These are phyloP conservation scores for Suillus cothurnatus DNA, from an alignment of 768 basidiomycete genomes.

Conservation along the genomic window DNA sequence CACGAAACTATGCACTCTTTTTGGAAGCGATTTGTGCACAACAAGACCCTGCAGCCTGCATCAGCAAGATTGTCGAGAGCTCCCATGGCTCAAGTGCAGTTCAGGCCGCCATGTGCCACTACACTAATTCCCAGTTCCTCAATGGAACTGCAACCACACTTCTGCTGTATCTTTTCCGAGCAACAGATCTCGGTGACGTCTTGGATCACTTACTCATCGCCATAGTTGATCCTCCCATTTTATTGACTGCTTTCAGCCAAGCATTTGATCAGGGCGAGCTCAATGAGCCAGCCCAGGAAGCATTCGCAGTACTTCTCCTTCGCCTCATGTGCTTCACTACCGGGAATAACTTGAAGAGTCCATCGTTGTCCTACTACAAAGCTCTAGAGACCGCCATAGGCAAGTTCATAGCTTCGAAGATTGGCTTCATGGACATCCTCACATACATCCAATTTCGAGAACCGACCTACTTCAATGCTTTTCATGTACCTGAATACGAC, in stretches of 20 bases:
- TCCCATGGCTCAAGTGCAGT: constrained; percentile 39
- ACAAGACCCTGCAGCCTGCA: constrained; percentile 38
- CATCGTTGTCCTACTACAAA: constrained; percentile 9
- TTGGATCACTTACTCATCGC: constrained; percentile 40
- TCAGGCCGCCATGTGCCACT: constrained; percentile 43
- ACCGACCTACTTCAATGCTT: constrained; percentile 45
- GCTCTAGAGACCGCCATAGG: constrained; percentile 34
- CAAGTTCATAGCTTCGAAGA: constrained; percentile 24
- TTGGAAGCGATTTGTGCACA: constrained; percentile 48
- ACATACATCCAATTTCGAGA: constrained; percentile 55
- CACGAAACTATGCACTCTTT: constrained; percentile 36
- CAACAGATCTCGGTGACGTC: constrained; percentile 44
- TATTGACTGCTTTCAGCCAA: constrained; percentile 44
- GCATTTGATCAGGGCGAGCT: constrained; percentile 39
- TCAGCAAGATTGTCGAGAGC: constrained; percentile 41
- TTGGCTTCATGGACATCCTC: constrained; percentile 37
- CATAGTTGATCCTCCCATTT: constrained; percentile 53
- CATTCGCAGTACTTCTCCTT: constrained; percentile 54
- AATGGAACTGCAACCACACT: constrained; percentile 43
- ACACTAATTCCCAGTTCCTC: constrained; percentile 40
- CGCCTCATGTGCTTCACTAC: constrained; percentile 46
- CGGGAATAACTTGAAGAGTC: constrained; percentile 32
- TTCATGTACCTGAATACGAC: constrained; percentile 40
- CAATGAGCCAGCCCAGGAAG: constrained; percentile 34
- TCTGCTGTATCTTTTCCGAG: constrained; percentile 40